Conservation (phyloP, 768 basidiomycete species). For the Rhizopogon vesiculosus region DNA sequence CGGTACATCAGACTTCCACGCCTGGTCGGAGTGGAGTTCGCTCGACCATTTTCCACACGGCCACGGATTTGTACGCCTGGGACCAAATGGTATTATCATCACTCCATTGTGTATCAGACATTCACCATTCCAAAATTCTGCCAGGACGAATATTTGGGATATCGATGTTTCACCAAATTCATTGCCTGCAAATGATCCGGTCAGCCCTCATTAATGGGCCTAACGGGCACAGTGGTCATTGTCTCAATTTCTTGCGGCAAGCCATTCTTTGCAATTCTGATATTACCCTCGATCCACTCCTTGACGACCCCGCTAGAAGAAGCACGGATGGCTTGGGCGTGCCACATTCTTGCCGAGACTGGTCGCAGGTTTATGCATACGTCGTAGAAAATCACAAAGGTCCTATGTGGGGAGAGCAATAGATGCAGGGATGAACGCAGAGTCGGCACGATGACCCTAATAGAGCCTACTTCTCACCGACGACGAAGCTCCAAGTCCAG, state of each 20-base stretch:
- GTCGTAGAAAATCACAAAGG: constrained; percentile 15
- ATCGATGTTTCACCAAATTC: constrained; percentile 26
- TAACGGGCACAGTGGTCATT: constrained; percentile 25
- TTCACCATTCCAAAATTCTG: not conserved
- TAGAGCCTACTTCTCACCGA: too few species aligned
- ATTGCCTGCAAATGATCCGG: constrained; percentile 21
- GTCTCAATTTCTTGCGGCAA: constrained; percentile 40
- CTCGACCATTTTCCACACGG: constrained; percentile 12
- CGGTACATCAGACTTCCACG: constrained; percentile 10
- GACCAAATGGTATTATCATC: constrained; percentile 9
- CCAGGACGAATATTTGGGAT: constrained; percentile 17
- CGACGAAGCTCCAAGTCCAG: too few species aligned
- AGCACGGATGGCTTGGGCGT: constrained; percentile 19
- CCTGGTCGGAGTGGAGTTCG: constrained; percentile 19
- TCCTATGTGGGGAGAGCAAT: not conserved
- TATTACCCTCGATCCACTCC: constrained; percentile 36
- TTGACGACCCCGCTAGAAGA: not conserved
- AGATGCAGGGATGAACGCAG: too few species aligned
- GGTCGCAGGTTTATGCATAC: constrained; percentile 21
- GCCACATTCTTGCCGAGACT: constrained; percentile 25
- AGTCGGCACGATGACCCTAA: too few species aligned
- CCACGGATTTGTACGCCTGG: constrained; percentile 21
- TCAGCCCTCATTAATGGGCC: not conserved
- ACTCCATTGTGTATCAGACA: not conserved
- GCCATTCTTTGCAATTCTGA: constrained; percentile 37